Evolutionary conservation across 441 rosid species (phyloP).

Genomic region (Arabidopsis lyrata): DNA sequence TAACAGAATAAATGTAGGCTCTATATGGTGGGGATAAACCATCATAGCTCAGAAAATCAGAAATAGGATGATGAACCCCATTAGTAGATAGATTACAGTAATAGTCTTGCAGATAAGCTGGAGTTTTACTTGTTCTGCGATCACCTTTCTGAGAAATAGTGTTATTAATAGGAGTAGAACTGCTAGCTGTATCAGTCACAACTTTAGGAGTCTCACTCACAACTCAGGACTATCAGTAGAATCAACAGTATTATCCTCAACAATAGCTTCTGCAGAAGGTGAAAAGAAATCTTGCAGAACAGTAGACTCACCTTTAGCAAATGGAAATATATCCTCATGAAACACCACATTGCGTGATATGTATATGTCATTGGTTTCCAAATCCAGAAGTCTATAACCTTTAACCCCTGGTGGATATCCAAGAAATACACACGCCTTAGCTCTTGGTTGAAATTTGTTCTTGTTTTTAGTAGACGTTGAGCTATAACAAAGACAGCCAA

Average conservation of each 20-base stretch:
- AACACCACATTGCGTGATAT: not conserved
- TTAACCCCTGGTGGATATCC: not conserved
- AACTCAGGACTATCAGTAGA: no score
- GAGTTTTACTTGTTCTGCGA: rapidly evolving
- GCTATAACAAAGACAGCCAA: no score
- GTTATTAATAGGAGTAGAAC: no score
- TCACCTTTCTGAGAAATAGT: no score
- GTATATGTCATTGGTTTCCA: rapidly evolving
- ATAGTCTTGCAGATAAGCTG: not conserved
- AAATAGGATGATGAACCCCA: not conserved
- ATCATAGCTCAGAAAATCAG: not conserved
- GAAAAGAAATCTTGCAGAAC: not conserved
- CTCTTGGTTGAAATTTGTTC: no score
- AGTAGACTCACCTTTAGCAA: not conserved
- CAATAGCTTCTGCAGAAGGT: no score
- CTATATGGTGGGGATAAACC: rapidly evolving
- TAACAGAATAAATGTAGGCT: not conserved
- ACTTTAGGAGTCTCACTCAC: no score
- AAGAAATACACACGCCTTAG: not conserved
- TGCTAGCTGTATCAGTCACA: not conserved
- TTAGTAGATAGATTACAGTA: not conserved
- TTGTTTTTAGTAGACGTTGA: no score
- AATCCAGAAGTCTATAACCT: not conserved
- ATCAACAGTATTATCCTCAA: no score
- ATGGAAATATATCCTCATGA: not conserved